Evolutionary conservation across 371 early-diverging fungal species (phyloP).

Genomic region (Mortierella sp.): DNA sequence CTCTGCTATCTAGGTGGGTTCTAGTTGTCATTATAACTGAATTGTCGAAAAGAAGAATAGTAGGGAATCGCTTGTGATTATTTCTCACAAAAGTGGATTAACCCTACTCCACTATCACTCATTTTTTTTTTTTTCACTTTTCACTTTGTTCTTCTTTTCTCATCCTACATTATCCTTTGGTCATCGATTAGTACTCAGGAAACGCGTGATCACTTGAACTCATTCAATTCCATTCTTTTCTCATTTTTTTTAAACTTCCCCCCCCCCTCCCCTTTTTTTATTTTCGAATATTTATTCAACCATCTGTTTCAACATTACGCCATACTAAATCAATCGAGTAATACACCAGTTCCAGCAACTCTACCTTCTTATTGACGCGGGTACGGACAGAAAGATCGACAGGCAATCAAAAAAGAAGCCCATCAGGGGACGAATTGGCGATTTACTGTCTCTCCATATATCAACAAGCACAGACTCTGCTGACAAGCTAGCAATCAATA

Average conservation of each 20-base stretch:
- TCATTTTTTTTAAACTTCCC: too few species aligned
- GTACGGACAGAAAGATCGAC: background rate
- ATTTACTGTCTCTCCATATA: background rate
- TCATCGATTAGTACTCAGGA: background rate
- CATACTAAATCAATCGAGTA: too few species aligned
- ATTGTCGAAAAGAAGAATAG: background rate
- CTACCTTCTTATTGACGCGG: background rate
- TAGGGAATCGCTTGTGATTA: background rate
- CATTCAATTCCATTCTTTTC: background rate
- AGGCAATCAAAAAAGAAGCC: background rate
- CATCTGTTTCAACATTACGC: background rate
- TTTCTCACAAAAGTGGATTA: background rate
- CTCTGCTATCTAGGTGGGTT: too few species aligned
- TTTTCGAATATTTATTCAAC: too few species aligned
- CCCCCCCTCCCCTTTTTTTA: too few species aligned
- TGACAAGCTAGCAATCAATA: background rate
- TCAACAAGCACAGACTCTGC: constrained; percentile 4
- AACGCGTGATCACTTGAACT: background rate
- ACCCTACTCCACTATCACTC: background rate
- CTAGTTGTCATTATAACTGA: background rate
- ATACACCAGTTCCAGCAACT: too few species aligned
- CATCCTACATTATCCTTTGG: constrained; percentile 4
- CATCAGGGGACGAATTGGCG: too few species aligned
- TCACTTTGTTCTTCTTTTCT: constrained; percentile 14
- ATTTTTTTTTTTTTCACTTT: background rate